A percentile compares a stretch with the other conserved stretches of the same genome.
These are phyloP conservation scores for Raphidocelis subcapitata DNA, from an alignment of 139 green algal species.

Conservation along the genomic window DNA sequence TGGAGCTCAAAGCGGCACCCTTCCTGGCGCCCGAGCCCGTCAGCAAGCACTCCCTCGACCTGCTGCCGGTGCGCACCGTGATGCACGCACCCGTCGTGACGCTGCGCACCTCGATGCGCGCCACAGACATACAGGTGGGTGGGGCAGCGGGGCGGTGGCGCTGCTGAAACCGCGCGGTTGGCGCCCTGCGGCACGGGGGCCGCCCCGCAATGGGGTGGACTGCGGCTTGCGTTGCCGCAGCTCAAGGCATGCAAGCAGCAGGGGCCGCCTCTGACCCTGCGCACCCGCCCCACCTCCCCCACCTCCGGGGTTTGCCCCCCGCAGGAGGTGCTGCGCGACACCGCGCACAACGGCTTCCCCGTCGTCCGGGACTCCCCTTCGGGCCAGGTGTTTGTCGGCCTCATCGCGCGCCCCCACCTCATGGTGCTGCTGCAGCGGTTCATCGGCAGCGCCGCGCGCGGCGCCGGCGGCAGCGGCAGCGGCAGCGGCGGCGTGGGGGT, in stretches of 20 bases:
- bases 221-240: too few species aligned
- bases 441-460: conserved; percentile 7
- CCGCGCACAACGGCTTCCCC: conserved; percentile 35
- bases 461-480: conserved; percentile 9
- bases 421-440: conserved; percentile 71
- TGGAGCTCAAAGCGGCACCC: conserved; percentile 85
- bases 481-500: background rate
- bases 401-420: conserved; percentile 77
- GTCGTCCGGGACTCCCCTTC: conserved; percentile 20
- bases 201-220: too few species aligned
- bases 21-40: conserved; percentile 65
- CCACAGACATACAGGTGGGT: too few species aligned
- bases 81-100: conserved; percentile 37
- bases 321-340: conserved; percentile 27
- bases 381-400: conserved; percentile 69
- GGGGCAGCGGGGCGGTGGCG: too few species aligned
- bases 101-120: conserved; percentile 13
- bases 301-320: too few species aligned
- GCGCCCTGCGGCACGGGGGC: too few species aligned
- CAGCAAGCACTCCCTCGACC: conserved; percentile 54
- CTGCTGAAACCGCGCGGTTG: too few species aligned
- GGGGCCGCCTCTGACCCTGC: too few species aligned
- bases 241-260: too few species aligned
- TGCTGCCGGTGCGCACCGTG: conserved; percentile 56
- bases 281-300: too few species aligned